Evolutionary conservation across 768 basidiomycete genomes (phyloP), one percentile per base, ranked within the genome.

Genomic region (Lactarius deliciosus): DNA sequence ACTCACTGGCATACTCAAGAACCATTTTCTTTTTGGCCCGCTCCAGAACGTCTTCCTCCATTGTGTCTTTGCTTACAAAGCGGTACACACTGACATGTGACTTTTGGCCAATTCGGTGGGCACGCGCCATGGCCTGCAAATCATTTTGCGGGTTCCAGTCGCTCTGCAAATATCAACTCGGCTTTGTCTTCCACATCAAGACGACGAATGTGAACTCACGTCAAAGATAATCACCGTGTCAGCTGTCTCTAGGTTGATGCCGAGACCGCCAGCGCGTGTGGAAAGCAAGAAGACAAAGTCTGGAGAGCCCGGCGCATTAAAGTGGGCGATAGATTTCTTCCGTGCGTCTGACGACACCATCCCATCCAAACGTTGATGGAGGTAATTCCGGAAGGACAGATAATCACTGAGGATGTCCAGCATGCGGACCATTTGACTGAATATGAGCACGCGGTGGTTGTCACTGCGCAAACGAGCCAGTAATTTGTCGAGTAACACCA

Each of bases 1-100:
- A 91, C 95, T 75, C 77, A 98, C 96, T 98, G 53, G 97, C 97
- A 81, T 98, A 97, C 77, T 99, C 97, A 69, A 99, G 81, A 54
- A 98, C 94, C 97, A 98, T 98, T 82, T 99, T 98, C 82, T 94
- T 93, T 84, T 96, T 96, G 13, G 97, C 97, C 60, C 96, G 85
- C 79, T 99, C 96, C 56, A 99, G 85, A 22, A 98, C 91, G 74
- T 98, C 97, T 79, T 98, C 97, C 78, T 98, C 97, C 88, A 98
- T 97, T 22, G 96, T 98, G 74, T 98, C 97, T 79, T 98, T 98
- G 74, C 94, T 96, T 73, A 99, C 94, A 75, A 98, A 95, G 32
- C 96, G 90, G 77, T 98, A 98, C 57, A 99, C 97, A 74, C 89
- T 98, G 73, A 99, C 97, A 78, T 99, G 97, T 43, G 90, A 92